Conservation (phyloP, 164 flowering plant species). For the Kalanchoe fedtschenkoi region DNA sequence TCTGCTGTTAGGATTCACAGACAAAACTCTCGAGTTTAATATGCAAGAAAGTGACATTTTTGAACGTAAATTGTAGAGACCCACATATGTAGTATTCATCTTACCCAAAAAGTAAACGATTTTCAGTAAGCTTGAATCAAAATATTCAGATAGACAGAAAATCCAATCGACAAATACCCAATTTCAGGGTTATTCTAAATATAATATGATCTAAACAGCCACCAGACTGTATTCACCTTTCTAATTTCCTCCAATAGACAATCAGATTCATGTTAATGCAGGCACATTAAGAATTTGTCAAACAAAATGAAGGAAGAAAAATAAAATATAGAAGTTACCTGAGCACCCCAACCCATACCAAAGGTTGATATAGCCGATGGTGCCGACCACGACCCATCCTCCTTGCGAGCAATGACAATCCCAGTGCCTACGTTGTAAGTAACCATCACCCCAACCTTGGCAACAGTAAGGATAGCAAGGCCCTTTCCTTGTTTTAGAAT, state of each 20-base stretch:
- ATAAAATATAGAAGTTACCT: conserved; percentile 31
- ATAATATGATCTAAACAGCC: neutral
- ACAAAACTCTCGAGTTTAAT: neutral
- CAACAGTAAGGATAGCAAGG: conserved; percentile 81
- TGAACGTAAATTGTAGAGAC: neutral
- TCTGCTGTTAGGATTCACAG: neutral
- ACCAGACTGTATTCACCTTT: neutral
- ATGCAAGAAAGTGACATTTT: neutral
- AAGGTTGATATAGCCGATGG: conserved; percentile 89
- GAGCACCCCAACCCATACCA: conserved; percentile 96
- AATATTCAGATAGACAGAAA: neutral
- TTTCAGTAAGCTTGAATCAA: neutral
- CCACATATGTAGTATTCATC: neutral
- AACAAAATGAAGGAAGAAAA: neutral
- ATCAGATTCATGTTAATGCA: neutral
- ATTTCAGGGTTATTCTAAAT: neutral
- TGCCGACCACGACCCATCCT: conserved; percentile 98
- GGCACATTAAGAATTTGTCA: neutral
- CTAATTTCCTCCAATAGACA: neutral
- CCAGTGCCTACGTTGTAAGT: conserved; percentile 95
- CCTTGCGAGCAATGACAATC: conserved; percentile 72
- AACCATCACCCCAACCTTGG: conserved; percentile 76
- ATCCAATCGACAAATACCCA: neutral
- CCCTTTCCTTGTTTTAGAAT: conserved; percentile 79
- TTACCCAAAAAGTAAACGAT: neutral